Evolutionary conservation across 2,329 filamentous ascomycete species (phyloP), one percentile per base, ranked within the genome.

Genomic region (Pestalotiopsis sp.): DNA sequence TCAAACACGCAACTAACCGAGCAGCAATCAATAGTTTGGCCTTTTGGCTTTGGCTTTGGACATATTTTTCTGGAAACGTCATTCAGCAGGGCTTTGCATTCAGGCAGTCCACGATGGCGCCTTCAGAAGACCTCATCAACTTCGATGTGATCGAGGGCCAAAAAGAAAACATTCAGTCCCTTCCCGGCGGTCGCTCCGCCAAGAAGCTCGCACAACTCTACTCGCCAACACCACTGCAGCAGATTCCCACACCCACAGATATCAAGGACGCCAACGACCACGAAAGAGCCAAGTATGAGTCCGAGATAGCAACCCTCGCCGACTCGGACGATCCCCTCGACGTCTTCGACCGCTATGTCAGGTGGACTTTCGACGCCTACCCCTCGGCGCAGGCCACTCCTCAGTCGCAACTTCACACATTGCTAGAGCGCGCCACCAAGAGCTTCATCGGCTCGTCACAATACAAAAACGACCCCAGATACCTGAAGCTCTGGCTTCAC

Each of bases 321-420:
- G 96, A 99, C 78, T 93, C 93, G 0, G 96, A 99, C 77, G 96
- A 99, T 75, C 96, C 96, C 1, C 89, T 99, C 61, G 96, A 98
- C 75, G 88, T 98, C 70, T 99, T 94, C 82, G 95, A 98, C 78
- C 91, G 96, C 78, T 99, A 99, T 78, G 93, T 98, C 68, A 94
- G 94, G 81, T 99, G 96, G 96, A 97, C 94, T 1, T 84, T 98
- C 35, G 93, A 98, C 79, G 92, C 95, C 65, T 99, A 98, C 78
- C 95, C 96, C 1, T 95, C 94, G 0, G 93, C 95, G 26, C 94
- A 98, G 82, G 94, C 94, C 66, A 97, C 94, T 38, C 87, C 93
- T 1, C 90, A 97, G 75, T 97, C 95, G n/a, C 93, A 96, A 75
- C 88, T 99, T 14, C 90, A 96, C 69, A 91, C 91, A 2, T 85